Evolutionary conservation across 352 stramenopile species (phyloP).

Genomic region (Globisporangium cystogenes): DNA sequence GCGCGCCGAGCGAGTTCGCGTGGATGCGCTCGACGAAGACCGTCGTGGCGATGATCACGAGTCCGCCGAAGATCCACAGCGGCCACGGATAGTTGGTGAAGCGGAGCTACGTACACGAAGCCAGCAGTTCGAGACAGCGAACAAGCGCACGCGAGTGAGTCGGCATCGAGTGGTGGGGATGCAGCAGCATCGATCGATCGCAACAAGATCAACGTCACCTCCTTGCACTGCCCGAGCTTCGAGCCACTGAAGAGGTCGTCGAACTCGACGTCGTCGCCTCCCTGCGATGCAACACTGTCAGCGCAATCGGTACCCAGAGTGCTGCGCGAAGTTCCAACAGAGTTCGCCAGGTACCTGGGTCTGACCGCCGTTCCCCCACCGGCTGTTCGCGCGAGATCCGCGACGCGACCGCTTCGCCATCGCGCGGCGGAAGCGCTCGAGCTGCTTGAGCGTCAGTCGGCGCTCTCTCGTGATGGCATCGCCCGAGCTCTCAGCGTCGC

Average conservation of each 20-base stretch:
- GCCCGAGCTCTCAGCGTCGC: not conserved
- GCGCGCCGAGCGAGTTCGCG: constrained; percentile 15
- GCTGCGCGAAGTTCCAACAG: not conserved
- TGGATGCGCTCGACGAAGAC: constrained; percentile 57
- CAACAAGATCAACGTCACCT: constrained; percentile 5
- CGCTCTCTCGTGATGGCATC: constrained; percentile 13
- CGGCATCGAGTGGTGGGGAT: not conserved
- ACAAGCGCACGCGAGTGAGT: not conserved
- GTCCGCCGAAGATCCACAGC: constrained; percentile 43
- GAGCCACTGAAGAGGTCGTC: constrained; percentile 23
- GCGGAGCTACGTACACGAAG: constrained; percentile 24
- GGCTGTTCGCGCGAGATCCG: constrained; percentile 3
- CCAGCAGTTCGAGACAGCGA: not conserved
- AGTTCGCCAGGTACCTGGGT: constrained; percentile 7
- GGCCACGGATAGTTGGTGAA: constrained; percentile 55
- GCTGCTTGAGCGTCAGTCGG: constrained; percentile 22
- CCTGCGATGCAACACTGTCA: constrained; percentile 4
- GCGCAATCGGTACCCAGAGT: too few species aligned
- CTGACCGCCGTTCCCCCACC: constrained; percentile 6
- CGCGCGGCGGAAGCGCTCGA: constrained; percentile 27
- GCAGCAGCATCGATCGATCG: not conserved
- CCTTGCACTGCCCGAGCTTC: constrained; percentile 4
- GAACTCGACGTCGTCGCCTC: constrained; percentile 16
- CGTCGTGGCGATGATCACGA: constrained; percentile 47
- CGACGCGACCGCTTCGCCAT: constrained; percentile 17